Conservation (phyloP, 2,329 filamentous ascomycete genomes). For the Eutypella sp. region DNA sequence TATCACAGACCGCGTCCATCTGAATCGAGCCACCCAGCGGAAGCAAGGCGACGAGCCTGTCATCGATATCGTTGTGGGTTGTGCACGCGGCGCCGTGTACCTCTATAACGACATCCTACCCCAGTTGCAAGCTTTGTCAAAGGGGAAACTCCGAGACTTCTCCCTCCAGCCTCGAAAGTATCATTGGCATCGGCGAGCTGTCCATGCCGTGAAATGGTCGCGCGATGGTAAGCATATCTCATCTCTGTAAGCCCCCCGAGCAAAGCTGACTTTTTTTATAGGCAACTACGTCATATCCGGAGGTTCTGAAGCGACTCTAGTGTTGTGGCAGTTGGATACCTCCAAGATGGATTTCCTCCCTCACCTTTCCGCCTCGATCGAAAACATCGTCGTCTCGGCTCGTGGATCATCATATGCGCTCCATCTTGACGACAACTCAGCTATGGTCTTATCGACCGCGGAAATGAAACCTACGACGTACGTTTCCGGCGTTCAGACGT, state of each 20-base stretch:
- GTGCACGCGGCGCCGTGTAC: conserved; percentile 70
- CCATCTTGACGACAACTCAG: conserved; percentile 85
- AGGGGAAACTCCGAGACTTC: conserved; percentile 36
- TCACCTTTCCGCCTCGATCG: conserved; percentile 81
- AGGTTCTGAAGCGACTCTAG: conserved; percentile 81
- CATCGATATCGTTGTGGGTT: conserved; percentile 75
- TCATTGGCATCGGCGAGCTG: conserved; percentile 87
- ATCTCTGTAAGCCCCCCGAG: neutral
- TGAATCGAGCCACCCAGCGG: conserved; percentile 26
- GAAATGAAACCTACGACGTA: conserved; percentile 82
- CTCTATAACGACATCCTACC: conserved; percentile 72
- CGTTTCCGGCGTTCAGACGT: conserved; percentile 74
- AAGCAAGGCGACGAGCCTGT: conserved; percentile 28
- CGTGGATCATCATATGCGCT: conserved; percentile 76
- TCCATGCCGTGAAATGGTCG: conserved; percentile 87
- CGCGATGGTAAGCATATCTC: conserved; percentile 62
- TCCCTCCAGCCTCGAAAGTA: conserved; percentile 59
- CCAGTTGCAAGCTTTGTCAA: conserved; percentile 45
- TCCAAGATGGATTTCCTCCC: conserved; percentile 77
- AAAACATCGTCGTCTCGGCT: conserved; percentile 77
- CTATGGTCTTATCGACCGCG: conserved; percentile 83
- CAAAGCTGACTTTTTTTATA: conserved; percentile 32
- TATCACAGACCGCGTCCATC: conserved; percentile 26
- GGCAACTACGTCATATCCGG: conserved; percentile 93
- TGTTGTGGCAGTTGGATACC: conserved; percentile 91